Conservation (phyloP, 352 stramenopile species). For the Pythium sp. region DNA sequence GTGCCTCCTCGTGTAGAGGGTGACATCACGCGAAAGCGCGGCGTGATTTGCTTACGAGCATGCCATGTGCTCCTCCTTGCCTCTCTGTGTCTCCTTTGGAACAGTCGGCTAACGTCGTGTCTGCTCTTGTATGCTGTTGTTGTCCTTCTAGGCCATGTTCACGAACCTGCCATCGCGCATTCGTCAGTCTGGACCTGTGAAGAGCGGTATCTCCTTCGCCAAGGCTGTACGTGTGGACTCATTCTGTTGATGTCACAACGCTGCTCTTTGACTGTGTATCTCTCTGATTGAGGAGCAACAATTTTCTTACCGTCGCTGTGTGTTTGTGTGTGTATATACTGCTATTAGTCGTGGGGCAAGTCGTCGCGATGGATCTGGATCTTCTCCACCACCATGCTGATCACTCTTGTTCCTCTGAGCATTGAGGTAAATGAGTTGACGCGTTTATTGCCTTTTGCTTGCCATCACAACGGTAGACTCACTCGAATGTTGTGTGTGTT, state of each 20-base stretch:
- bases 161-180: constrained; percentile 68
- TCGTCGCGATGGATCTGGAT: constrained; percentile 78
- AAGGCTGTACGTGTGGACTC: constrained; percentile 31
- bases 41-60: background rate
- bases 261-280: background rate
- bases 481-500: background rate
- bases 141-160: constrained; percentile 48
- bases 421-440: constrained; percentile 58
- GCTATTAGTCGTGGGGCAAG: constrained; percentile 47
- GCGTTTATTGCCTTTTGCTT: background rate
- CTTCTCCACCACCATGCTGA: constrained; percentile 77
- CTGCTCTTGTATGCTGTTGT: constrained; percentile 1
- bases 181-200: constrained; percentile 59
- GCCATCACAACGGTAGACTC: background rate
- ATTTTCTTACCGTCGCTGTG: background rate
- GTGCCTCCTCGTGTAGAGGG: background rate
- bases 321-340: constrained; percentile 4
- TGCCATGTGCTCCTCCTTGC: background rate
- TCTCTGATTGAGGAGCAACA: background rate
- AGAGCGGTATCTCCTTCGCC: constrained; percentile 54
- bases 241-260: background rate
- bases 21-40: background rate
- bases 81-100: background rate
- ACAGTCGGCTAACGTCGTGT: background rate
- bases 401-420: constrained; percentile 82